Percentiles rank a stretch among this genome's conserved stretches.
Evolutionary conservation across 805 yeast genomes (phyloP).

Genomic region (Myxozyma monticola): DNA sequence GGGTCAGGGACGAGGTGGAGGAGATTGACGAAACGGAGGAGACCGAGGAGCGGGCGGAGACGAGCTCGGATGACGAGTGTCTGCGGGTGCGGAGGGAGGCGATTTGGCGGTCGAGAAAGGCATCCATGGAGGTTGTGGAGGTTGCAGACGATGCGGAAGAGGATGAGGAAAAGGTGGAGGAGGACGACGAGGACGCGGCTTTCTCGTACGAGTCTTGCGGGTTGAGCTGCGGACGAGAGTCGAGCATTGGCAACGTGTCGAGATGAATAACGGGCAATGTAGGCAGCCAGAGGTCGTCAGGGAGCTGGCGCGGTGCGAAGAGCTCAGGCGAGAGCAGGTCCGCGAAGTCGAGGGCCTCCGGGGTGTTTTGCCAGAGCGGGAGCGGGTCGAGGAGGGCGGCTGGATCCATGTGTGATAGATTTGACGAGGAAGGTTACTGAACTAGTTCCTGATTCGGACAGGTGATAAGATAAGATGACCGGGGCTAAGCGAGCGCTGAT

Average conservation of each 20-base stretch:
- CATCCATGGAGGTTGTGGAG: slow-evolving; percentile 15
- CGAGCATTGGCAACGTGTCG: not conserved
- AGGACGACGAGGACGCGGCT: not conserved
- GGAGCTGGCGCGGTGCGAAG: not conserved
- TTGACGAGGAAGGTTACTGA: too few relatives aligned
- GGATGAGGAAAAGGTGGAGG: not conserved
- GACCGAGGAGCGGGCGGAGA: not conserved
- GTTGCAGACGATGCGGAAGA: not conserved
- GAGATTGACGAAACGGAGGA: slow-evolving; percentile 6
- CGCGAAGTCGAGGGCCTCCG: not conserved
- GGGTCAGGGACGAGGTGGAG: not conserved
- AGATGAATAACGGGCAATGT: not conserved
- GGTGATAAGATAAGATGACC: too few relatives aligned
- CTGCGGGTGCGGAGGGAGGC: slow-evolving; percentile 22
- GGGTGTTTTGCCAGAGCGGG: too few relatives aligned
- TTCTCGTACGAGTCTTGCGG: too few relatives aligned
- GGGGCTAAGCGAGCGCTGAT: too few relatives aligned
- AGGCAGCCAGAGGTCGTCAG: not conserved
- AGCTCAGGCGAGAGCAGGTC: too few relatives aligned
- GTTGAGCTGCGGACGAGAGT: slow-evolving; percentile 2
- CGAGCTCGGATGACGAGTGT: not conserved
- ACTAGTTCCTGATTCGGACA: too few relatives aligned
- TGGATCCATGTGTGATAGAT: not conserved
- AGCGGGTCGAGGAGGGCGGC: too few relatives aligned
- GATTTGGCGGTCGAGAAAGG: slow-evolving; percentile 28